phyloP scores from a whole-genome alignment of 129 eudicot genomes.

The Ambrosia artemisiifolia region DNA sequence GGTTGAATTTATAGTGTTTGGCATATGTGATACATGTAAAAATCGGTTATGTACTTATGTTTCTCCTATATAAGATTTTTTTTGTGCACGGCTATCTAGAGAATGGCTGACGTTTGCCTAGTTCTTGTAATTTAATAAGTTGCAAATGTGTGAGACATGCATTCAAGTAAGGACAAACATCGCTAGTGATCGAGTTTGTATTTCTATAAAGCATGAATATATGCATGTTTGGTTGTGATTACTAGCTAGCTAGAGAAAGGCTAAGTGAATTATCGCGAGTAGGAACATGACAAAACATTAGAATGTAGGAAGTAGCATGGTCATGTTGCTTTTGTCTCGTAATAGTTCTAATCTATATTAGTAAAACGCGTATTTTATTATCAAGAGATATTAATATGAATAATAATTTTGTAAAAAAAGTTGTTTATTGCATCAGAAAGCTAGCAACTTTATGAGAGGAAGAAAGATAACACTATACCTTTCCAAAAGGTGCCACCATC shows the following conservation, averaged over 20 bases:
- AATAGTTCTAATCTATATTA: too few species aligned
- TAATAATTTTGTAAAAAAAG: not conserved
- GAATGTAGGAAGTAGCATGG: too few species aligned
- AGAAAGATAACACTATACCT: conserved; percentile 43
- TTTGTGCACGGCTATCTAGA: not conserved
- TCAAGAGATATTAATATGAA: not conserved
- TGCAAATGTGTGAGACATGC: too few species aligned
- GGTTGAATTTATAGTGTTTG: not conserved
- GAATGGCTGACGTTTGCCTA: not conserved
- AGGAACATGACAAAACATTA: too few species aligned
- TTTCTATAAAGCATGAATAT: too few species aligned
- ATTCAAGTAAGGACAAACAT: too few species aligned
- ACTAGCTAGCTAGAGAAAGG: too few species aligned
- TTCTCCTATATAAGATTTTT: not conserved
- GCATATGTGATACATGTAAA: not conserved
- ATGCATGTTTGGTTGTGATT: too few species aligned
- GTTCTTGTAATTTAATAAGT: too few species aligned
- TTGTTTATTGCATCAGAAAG: conserved; percentile 13
- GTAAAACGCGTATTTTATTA: not conserved
- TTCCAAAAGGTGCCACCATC: conserved; percentile 90
- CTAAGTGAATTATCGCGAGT: too few species aligned
- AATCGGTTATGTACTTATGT: not conserved
- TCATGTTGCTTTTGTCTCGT: too few species aligned
- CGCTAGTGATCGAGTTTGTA: too few species aligned
- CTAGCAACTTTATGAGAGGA: conserved; percentile 21